A percentile compares a stretch with the other conserved stretches of the same genome.
Evolutionary conservation across 345 rosid species (phyloP).

Genomic region (Gossypium stocksii): DNA sequence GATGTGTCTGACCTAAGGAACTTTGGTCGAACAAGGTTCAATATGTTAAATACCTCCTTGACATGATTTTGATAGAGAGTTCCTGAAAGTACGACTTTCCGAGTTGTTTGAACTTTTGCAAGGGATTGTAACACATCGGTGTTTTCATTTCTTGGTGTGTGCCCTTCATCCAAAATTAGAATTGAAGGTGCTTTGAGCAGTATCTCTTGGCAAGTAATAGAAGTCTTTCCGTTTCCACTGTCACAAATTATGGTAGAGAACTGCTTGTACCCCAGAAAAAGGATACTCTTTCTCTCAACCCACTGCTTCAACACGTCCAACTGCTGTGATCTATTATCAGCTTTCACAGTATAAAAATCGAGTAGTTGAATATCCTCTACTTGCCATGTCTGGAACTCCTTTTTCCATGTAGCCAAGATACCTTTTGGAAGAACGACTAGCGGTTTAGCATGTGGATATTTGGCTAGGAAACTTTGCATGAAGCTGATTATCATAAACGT

Average conservation of each 20-base stretch:
- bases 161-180: neutral
- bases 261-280: slow-evolving; percentile 86
- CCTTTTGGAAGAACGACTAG: slow-evolving; percentile 85
- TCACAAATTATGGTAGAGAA: slow-evolving; percentile 35
- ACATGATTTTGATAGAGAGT: slow-evolving; percentile 3
- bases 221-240: neutral
- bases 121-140: neutral
- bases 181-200: neutral
- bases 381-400: slow-evolving; percentile 76
- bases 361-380: slow-evolving; percentile 63
- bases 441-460: slow-evolving; percentile 71
- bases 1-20: neutral
- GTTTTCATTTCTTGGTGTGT: neutral
- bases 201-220: neutral
- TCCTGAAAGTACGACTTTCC: neutral
- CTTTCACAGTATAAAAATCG: slow-evolving; percentile 71
- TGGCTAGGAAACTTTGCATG: slow-evolving; percentile 84
- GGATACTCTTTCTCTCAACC: slow-evolving; percentile 65
- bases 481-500: slow-evolving; percentile 89
- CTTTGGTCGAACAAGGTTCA: slow-evolving; percentile 1
- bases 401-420: slow-evolving; percentile 79
- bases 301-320: slow-evolving; percentile 61
- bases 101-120: neutral
- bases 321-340: slow-evolving; percentile 66
- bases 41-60: neutral